A percentile compares a stretch with the other conserved stretches of the same genome.
These are phyloP conservation scores for Trichopus zeylanicus DNA, from an alignment of 116 monocot genomes.

Conservation along the genomic window DNA sequence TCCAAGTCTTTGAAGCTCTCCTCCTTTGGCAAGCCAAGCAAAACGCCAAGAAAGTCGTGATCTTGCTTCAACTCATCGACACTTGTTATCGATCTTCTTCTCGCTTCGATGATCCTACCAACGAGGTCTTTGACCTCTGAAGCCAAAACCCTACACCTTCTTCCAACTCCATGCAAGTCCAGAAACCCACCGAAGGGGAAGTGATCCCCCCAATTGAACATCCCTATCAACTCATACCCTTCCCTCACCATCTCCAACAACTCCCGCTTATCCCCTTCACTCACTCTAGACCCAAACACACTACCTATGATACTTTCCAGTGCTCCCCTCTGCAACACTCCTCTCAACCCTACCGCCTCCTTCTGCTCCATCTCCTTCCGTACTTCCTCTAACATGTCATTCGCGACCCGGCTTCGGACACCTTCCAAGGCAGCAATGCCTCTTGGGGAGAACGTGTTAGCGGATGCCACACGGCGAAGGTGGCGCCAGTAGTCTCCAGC, in stretches of 20 bases:
- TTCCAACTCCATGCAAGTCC: constrained; percentile 50
- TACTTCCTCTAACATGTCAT: constrained; percentile 24
- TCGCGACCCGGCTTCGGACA: constrained; percentile 22
- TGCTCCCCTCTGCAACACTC: constrained; percentile 35
- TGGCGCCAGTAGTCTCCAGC: constrained; percentile 58
- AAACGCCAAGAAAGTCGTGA: constrained; percentile 49
- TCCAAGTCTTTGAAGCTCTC: constrained; percentile 48
- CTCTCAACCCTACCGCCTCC: constrained; percentile 35
- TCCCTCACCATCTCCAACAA: constrained; percentile 47
- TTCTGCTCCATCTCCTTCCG: constrained; percentile 24
- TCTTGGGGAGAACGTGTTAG: constrained; percentile 50
- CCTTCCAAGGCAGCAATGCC: constrained; percentile 22
- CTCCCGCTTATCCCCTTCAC: constrained; percentile 8
- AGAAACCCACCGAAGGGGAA: constrained; percentile 35
- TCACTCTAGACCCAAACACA: constrained; percentile 33
- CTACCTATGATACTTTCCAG: constrained; percentile 49
- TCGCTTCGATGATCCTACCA: constrained; percentile 38
- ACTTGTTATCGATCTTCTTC: constrained; percentile 9
- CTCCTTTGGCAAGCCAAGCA: constrained; percentile 38
- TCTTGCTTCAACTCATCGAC: constrained; percentile 6
- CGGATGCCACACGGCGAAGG: constrained; percentile 40
- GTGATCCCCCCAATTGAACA: constrained; percentile 57
- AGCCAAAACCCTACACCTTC: constrained; percentile 39
- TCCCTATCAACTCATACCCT: constrained; percentile 61
- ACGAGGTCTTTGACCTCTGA: constrained; percentile 35